Conservation (phyloP, 139 green algal genomes). For the Eudorina sp. region DNA sequence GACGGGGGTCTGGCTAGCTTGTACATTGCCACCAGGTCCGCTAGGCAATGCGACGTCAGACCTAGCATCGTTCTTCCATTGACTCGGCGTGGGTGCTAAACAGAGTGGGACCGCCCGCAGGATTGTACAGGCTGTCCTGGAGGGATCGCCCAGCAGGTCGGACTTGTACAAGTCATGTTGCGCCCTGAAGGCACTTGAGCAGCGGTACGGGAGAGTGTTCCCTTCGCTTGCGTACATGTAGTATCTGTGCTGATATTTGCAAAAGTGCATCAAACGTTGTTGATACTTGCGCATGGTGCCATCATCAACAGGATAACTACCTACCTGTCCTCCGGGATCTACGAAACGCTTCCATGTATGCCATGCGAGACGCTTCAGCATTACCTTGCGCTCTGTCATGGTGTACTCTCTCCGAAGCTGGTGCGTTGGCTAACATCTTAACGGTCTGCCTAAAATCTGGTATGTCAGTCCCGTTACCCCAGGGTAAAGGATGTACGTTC, state of each 20-base stretch:
- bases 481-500: not conserved
- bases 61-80: too few species aligned
- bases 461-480: too few species aligned
- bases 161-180: not conserved
- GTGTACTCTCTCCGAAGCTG: slow-evolving; percentile 32
- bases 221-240: too few species aligned
- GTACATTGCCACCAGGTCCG: slow-evolving; percentile 12
- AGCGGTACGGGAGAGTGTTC: too few species aligned
- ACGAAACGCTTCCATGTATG: not conserved
- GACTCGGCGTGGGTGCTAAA: too few species aligned
- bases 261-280: too few species aligned
- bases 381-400: not conserved
- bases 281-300: too few species aligned
- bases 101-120: not conserved
- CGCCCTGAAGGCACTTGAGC: not conserved
- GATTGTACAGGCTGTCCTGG: slow-evolving; percentile 6
- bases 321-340: not conserved
- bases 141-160: not conserved
- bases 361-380: slow-evolving; percentile 1
- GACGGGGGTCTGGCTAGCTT: slow-evolving; percentile 37
- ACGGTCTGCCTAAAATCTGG: too few species aligned
- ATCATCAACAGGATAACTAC: not conserved
- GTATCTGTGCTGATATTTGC: too few species aligned
- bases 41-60: too few species aligned
- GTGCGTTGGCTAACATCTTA: slow-evolving; percentile 17